Percentiles rank a stretch among this genome's conserved stretches.
These are phyloP conservation scores for Trypanosoma vivax DNA, from an alignment of 208 protist genomes.

Conservation along the genomic window DNA sequence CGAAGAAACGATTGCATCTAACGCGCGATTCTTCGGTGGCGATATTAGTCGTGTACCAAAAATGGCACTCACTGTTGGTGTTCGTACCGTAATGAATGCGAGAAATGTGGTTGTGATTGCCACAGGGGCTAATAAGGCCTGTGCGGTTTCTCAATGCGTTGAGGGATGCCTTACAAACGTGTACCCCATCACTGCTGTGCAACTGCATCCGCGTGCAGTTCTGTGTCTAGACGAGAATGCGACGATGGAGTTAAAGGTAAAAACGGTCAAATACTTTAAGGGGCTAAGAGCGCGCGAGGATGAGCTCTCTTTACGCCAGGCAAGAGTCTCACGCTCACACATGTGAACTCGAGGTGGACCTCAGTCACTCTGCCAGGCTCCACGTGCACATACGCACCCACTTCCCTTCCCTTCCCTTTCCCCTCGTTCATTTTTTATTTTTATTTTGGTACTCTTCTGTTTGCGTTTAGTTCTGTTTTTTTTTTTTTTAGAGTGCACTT, in stretches of 20 bases:
- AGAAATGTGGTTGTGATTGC: conserved; percentile 88
- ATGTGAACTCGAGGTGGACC: too few relatives aligned
- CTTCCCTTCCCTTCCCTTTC: not conserved
- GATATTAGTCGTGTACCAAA: conserved; percentile 90
- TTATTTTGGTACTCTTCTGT: not conserved
- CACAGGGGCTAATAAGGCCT: conserved; percentile 86
- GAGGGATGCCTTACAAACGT: conserved; percentile 91
- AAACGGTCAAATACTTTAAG: conserved; percentile 93
- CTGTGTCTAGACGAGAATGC: conserved; percentile 90
- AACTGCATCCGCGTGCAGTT: conserved; percentile 79
- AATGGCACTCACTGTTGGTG: conserved; percentile 92
- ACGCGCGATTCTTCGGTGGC: conserved; percentile 92
- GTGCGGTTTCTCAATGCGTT: conserved; percentile 82
- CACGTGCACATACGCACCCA: not conserved
- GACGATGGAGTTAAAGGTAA: conserved; percentile 90
- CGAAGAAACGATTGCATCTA: conserved; percentile 90
- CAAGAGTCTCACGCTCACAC: too few relatives aligned
- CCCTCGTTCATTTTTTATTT: not conserved
- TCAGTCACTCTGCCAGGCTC: too few relatives aligned
- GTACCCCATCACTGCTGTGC: conserved; percentile 89
- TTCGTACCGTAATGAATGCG: conserved; percentile 88
- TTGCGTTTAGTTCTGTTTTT: too few relatives aligned
- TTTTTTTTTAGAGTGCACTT: too few relatives aligned
- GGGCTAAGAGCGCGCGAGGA: conserved; percentile 62
- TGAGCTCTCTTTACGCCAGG: conserved; percentile 49